Base-by-base conservation (phyloP, 495 filamentous ascomycete species). In the Aeminium ludgeri region DNA sequence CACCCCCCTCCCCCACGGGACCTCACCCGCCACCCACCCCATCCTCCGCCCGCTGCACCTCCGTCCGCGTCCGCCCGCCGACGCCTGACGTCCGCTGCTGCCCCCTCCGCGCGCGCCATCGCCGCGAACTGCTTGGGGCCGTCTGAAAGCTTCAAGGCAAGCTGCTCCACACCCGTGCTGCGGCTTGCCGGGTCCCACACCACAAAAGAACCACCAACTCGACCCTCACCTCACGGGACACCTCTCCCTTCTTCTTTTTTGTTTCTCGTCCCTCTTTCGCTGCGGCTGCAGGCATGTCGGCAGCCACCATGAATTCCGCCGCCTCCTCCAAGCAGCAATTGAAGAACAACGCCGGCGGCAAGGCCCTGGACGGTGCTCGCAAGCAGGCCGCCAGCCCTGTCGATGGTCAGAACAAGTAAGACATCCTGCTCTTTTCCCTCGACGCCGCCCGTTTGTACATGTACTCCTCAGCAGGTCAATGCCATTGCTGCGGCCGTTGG, bases 341-440 rank as follows among this genome's bases (percentile, higher is more conserved):
- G 25, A 39, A 39, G 36, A 29, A 25, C 25, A 33, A 38, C 69
- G 71, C 37, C 51, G 66, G 50, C 35, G 55, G 49, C 32, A 74
- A 70, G 54, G 61, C 60, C 47, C 52, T 61, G 31, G 72, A 76
- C 39, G 61, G 58, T 36, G 57, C 57, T 52, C 67, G 73, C 50
- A 71, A 72, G 54, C 71, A 74, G 55, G 62, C 66, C 43, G 65
- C 61, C 36, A 73, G 65, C 55, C 68, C 71, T 32, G 59, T 64
- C 32, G 74, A 76, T 48, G 64, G 62, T 43, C 43, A 42, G 46
- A 66, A 69, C 48, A 68, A 66, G 74, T 76, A 43, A 55, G 58
- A 65, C 43, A 63, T 59, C 36, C 46, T 45, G 32, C 40, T 42
- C 37, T 31, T 31, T 42, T 42, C 27, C 27, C 20, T 47, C 52